Percentiles rank a stretch among this genome's conserved stretches.
Conservation (phyloP, 163 green algal genomes). For the Scenedesmus sp. region DNA sequence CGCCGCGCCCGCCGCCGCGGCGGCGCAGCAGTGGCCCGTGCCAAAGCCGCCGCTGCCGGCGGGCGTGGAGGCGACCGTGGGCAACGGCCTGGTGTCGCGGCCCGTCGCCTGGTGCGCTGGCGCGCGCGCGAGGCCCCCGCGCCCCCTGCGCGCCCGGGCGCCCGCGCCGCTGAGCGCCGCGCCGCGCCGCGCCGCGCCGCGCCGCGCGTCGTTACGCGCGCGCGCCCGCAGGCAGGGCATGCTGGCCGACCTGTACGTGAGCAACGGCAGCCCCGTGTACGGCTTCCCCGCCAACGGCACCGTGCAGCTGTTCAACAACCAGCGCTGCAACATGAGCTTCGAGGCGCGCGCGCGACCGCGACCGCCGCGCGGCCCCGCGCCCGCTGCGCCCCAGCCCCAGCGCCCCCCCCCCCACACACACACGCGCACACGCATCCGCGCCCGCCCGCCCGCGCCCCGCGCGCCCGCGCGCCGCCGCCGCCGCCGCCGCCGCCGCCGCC, state of each 20-base stretch:
- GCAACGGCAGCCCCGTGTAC: neutral
- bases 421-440: too few relatives aligned
- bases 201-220: too few relatives aligned
- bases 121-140: too few relatives aligned
- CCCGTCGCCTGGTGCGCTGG: neutral
- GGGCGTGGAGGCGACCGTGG: conserved; percentile 16
- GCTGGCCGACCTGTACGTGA: conserved; percentile 2
- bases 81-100: neutral
- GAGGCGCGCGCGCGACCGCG: neutral
- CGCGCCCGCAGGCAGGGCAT: too few relatives aligned
- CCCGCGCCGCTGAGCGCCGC: neutral
- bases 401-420: too few relatives aligned
- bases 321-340: conserved; percentile 12
- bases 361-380: too few relatives aligned
- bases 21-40: neutral
- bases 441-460: too few relatives aligned
- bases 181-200: neutral
- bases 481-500: too few relatives aligned
- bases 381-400: too few relatives aligned
- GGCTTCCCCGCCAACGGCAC: neutral
- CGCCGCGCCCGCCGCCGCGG: neutral
- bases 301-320: conserved; percentile 10
- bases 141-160: too few relatives aligned
- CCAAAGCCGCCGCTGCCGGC: neutral
- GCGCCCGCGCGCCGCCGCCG: too few relatives aligned